Conservation (phyloP, 2,329 filamentous ascomycete genomes). For the Venturia pyrina region DNA sequence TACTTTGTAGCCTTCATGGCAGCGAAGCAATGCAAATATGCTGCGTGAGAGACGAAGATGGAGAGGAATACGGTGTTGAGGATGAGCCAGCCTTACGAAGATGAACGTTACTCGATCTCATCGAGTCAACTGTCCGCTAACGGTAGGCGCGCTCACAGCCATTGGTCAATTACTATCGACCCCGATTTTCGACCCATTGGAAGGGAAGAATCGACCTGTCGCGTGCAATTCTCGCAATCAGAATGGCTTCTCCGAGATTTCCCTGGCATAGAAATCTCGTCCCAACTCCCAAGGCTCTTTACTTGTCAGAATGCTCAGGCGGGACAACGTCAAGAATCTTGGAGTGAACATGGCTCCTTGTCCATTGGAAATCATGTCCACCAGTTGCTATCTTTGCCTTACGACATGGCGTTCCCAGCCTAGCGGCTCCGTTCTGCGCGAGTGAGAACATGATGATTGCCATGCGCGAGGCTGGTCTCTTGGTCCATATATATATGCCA, state of each 20-base stretch:
- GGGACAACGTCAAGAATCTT: neutral
- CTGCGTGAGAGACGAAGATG: neutral
- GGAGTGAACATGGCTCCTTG: neutral
- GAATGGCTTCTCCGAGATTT: neutral
- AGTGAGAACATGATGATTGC: neutral
- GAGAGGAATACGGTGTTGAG: slow-evolving; percentile 9
- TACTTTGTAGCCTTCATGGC: neutral
- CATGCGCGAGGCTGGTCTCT: neutral
- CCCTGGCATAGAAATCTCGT: neutral
- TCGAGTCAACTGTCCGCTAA: neutral
- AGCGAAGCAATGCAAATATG: neutral
- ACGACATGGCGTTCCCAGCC: neutral
- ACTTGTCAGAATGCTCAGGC: neutral
- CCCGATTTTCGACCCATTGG: neutral
- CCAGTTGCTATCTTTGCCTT: neutral
- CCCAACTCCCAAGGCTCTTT: neutral
- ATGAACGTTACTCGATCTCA: neutral
- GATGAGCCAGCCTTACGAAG: neutral
- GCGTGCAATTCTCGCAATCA: neutral
- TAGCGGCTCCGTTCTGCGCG: neutral
- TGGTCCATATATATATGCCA: neutral
- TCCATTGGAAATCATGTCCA: neutral
- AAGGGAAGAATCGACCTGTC: neutral
- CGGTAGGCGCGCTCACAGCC: neutral
- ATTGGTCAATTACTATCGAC: neutral